Base-by-base conservation (phyloP, 805 yeast genomes). In the Tetrapisispora taiwanensis region DNA sequence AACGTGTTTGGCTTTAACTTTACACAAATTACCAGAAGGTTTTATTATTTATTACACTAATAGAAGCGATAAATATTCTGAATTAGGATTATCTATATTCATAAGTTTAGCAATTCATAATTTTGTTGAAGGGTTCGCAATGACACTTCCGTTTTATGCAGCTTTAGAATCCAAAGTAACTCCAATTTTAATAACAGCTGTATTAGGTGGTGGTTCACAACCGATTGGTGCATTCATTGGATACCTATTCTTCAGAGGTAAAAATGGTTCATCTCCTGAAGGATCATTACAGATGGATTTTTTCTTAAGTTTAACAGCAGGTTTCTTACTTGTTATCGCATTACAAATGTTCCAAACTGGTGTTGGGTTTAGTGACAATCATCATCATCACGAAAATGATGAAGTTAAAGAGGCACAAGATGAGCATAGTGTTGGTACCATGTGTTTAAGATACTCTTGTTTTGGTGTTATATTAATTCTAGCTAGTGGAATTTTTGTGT, bases 21-120 rank as follows among this genome's bases (percentile, higher is more conserved):
- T 92, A 26, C 98, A 90, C 66, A 89, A 92, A 60, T 71, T 90
- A 22, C 98, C 98, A 0, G 98, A 90, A 64, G 98, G 98, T 0
- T 85, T 90, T 56, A 79, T 90, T 44, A 82, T 94, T 38, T 90
- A 76, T 60, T 63, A 61, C 42, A 61, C 84, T 83, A 30, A 88
- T 92, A 47, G 52, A 28, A 38, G 52, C 3, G 50, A 57, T 10
- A 52, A 48, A 19, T 47, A 53, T 4, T 68, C 69, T 4, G 63
- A 71, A 28, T 65, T 88, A 24, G 97, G 97, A 0, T 53, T 87
- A 18, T 73, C 86, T 14, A 86, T 90, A 12, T 89, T 92, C 56
- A 60, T 89, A 18, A 87, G 96, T 39, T 71, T 90, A 57, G 77
- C 88, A 12, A 76, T 92, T 26, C 98, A 90, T 66, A 92, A 92